Base-by-base conservation (phyloP, 2,329 filamentous ascomycete genomes). In the Escovopsis sp. region DNA sequence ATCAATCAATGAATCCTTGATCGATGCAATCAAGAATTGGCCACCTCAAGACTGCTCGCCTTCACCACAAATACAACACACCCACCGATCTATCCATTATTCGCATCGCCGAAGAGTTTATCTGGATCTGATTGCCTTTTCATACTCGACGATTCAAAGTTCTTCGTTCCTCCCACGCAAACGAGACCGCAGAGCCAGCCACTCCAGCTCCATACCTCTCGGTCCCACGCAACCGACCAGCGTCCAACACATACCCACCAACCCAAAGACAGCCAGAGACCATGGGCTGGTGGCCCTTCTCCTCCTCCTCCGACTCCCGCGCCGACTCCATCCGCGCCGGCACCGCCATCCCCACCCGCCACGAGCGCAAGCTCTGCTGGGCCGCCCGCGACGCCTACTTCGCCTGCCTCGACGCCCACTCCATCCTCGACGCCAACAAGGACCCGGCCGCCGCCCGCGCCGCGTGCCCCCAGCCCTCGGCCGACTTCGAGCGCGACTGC, bases 371-470 rank as follows among this genome's bases (percentile, higher is more conserved):
- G 54, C 70, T 75, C 56, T 98, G 91, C 75, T 98, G 89, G 83
- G 82, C 86, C 55, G 80, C 83, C 38, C 79, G 91, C 51, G 91
- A 98, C 65, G 65, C 66, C 48, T 96, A 91, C 72, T 96, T 94
- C 63, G 66, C 69, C 50, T 98, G 91, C 57, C 73, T 98, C 38
- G 87, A 96, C 64, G 73, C 73, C 50, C 72, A 87, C 67, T 67
- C 72, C 56, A 89, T 98, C 51, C 61, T 94, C 49, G 88, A 98
- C 62, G 63, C 69, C 15, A 52, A 61, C 49, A 65, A 66, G 53
- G 62, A 68, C 47, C 54, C 57, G n/a, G 57, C 54, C 6, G 63
- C 64, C 32, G 59, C 61, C 2, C 54, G 53, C 6, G 59, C 55
- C 42, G 59, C 60, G 33, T 73, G 70, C 47, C 58, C 59, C 23